These are phyloP conservation scores for Ophiostoma himal-ulmi DNA, from an alignment of 2,329 filamentous ascomycete genomes.

Conservation along the genomic window DNA sequence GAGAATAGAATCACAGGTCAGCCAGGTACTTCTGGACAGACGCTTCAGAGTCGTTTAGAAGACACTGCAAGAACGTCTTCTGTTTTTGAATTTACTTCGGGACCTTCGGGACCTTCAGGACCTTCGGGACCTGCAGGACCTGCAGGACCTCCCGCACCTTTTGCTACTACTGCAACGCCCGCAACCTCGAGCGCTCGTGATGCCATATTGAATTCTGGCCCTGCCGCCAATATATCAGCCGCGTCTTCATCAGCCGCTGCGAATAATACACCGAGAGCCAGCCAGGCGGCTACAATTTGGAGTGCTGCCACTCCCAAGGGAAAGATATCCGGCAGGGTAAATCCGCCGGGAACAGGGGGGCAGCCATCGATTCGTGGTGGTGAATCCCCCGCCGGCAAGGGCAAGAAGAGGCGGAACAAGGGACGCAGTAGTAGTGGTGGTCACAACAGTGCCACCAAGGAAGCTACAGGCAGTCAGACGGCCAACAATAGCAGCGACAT, in stretches of 20 bases:
- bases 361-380: not conserved
- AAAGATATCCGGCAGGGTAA: not conserved
- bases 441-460: not conserved
- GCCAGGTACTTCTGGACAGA: no score
- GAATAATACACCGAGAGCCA: not conserved
- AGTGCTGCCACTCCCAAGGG: not conserved
- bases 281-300: not conserved
- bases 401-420: not conserved
- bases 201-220: not conserved
- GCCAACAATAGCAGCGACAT: no score
- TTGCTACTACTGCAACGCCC: not conserved
- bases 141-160: not conserved
- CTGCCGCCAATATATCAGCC: not conserved
- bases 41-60: no score
- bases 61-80: no score
- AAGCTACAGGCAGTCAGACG: not conserved
- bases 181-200: no score
- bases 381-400: not conserved
- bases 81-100: no score
- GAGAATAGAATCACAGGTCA: no score
- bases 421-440: not conserved
- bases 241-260: not conserved
- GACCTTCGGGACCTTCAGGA: no score
- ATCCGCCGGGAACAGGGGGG: not conserved
- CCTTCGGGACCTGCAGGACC: no score